Percentiles rank a stretch among this genome's conserved stretches.
phyloP scores from a whole-genome alignment of 257 asterid species.

The Marsdenia floribunda region DNA sequence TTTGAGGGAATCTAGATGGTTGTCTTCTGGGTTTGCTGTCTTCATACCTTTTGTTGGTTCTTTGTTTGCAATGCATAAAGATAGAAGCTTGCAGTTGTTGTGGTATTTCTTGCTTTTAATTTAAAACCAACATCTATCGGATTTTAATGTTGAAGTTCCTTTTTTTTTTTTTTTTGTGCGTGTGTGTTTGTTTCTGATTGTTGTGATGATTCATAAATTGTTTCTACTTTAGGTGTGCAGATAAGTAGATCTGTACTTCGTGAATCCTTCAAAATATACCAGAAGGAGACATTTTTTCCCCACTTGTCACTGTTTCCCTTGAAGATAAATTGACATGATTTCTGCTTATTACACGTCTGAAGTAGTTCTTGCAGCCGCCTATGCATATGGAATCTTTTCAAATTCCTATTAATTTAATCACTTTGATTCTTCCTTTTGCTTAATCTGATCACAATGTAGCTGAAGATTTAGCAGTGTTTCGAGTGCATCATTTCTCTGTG shows the following conservation, averaged over 20 bases:
- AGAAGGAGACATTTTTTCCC: not conserved
- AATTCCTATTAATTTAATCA: not conserved
- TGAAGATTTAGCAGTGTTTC: not conserved
- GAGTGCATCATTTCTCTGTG: not conserved
- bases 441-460: not conserved
- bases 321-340: not conserved
- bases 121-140: not conserved
- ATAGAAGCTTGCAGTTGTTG: not conserved
- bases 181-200: conserved; percentile 4
- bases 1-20: not conserved
- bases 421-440: not conserved
- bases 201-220: conserved; percentile 9
- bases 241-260: conserved; percentile 13
- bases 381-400: not conserved
- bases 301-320: not conserved
- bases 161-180: no score
- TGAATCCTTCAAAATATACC: not conserved
- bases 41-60: not conserved
- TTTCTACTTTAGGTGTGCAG: conserved; percentile 2
- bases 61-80: not conserved
- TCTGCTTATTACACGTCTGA: not conserved
- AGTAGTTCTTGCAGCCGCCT: not conserved
- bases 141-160: conserved; percentile 9
- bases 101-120: not conserved
- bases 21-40: not conserved